Percentiles rank a stretch among this genome's conserved stretches.
Conservation (phyloP, 2,329 filamentous ascomycete species). For the Bipolaris sorokiniana region DNA sequence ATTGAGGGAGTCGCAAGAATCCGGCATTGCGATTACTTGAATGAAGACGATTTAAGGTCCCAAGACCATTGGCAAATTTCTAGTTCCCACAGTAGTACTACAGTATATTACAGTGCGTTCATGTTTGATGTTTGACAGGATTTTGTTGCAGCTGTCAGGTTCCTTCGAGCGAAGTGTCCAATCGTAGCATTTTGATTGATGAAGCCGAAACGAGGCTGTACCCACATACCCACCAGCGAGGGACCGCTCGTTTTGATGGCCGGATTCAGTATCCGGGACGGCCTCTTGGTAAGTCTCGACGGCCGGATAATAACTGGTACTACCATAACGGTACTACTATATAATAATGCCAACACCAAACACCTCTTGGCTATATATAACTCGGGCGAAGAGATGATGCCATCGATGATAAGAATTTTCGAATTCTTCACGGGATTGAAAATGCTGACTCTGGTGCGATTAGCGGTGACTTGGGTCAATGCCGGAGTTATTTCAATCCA, state of each 20-base stretch:
- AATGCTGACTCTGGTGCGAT: no score
- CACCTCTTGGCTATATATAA: neutral
- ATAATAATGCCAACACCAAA: neutral
- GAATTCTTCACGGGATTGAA: no score
- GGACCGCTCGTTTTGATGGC: slow-evolving; percentile 7
- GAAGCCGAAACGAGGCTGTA: slow-evolving; percentile 8
- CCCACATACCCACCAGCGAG: slow-evolving; percentile 9
- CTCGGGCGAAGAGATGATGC: no score
- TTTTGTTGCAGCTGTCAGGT: slow-evolving; percentile 13
- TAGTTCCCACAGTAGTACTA: neutral
- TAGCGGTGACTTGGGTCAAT: no score
- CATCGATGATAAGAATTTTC: no score
- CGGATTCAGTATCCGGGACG: slow-evolving; percentile 1
- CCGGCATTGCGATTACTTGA: neutral
- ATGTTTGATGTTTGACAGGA: slow-evolving; percentile 5
- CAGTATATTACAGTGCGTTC: slow-evolving; percentile 1
- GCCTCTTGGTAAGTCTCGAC: neutral
- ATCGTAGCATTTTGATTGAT: slow-evolving; percentile 6
- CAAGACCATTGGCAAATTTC: slow-evolving; percentile 8
- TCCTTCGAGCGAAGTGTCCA: slow-evolving; percentile 5
- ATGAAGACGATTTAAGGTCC: neutral
- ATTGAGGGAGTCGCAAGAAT: neutral
- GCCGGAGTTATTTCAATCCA: no score
- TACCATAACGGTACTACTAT: neutral
- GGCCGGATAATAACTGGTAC: neutral